Conservation (phyloP, 2,329 filamentous ascomycete genomes). For the Clonostachys sp. region DNA sequence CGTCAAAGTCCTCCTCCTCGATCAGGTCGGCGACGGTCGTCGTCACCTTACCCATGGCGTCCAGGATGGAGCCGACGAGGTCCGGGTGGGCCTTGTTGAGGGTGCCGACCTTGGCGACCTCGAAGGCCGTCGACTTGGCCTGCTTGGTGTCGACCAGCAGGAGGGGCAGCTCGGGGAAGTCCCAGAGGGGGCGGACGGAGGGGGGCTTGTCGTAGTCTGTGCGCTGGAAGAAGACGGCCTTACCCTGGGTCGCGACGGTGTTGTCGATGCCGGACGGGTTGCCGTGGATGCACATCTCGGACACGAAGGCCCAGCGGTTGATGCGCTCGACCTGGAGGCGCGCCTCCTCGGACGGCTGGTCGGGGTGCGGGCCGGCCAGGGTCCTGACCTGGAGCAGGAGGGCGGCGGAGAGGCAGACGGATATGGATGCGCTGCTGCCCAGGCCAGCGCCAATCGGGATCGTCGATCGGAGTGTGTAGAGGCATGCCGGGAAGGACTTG, state of each 20-base stretch:
- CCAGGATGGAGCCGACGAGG: constrained; percentile 75
- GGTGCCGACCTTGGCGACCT: constrained; percentile 80
- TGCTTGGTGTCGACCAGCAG: constrained; percentile 87
- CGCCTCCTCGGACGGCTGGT: constrained; percentile 85
- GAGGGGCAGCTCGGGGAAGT: constrained; percentile 88
- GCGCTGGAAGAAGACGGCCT: constrained; percentile 87
- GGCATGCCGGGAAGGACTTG: constrained; percentile 71
- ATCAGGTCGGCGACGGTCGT: constrained; percentile 50
- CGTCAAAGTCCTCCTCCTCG: constrained; percentile 62
- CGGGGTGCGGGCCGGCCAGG: constrained; percentile 83
- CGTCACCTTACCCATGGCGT: constrained; percentile 76
- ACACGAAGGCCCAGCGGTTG: constrained; percentile 96
- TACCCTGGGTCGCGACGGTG: constrained; percentile 88
- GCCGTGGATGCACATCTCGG: constrained; percentile 95
- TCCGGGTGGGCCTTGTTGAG: constrained; percentile 69
- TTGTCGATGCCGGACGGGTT: constrained; percentile 97
- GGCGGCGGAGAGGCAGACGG: constrained; percentile 81
- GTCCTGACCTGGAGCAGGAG: constrained; percentile 85
- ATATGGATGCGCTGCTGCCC: constrained; percentile 90
- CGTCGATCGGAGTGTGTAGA: constrained; percentile 89
- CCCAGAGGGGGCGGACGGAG: constrained; percentile 68
- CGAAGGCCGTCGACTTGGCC: constrained; percentile 75
- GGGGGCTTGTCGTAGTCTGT: constrained; percentile 75
- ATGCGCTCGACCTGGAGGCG: constrained; percentile 88
- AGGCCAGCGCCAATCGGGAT: constrained; percentile 90